Conservation (phyloP, 2,329 filamentous ascomycete genomes). For the Talaromyces sp. region DNA sequence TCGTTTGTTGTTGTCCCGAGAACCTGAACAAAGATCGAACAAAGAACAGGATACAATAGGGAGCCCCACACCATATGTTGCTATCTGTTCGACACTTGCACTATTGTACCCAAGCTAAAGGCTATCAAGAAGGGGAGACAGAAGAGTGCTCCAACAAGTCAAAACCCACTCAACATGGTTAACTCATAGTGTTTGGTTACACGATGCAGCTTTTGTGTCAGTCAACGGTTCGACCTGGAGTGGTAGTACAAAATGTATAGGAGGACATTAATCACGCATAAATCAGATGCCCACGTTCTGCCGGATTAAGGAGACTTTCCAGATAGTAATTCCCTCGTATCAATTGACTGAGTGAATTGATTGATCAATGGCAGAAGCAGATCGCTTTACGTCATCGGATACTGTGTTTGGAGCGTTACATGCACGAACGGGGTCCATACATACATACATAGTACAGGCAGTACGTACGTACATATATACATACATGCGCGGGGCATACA, state of each 20-base stretch:
- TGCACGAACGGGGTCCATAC: neutral
- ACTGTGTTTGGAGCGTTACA: neutral
- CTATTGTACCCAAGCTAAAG: too few relatives aligned
- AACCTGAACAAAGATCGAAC: neutral
- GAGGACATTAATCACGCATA: neutral
- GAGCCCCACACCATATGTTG: too few relatives aligned
- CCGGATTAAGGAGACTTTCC: neutral
- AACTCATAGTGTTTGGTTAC: too few relatives aligned
- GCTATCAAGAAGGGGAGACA: neutral
- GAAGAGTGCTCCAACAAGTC: neutral
- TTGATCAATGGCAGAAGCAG: neutral
- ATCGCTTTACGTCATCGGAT: slow-evolving; percentile 7
- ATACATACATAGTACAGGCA: too few relatives aligned
- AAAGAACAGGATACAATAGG: too few relatives aligned
- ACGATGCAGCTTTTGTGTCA: neutral
- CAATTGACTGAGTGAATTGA: neutral
- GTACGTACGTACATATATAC: neutral
- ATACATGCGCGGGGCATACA: neutral
- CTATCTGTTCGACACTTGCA: too few relatives aligned
- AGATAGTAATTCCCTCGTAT: neutral
- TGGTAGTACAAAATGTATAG: neutral
- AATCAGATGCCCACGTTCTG: neutral
- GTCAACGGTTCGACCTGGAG: neutral
- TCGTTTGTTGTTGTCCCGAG: neutral
- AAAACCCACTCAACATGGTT: neutral